Conservation (phyloP, 2,329 filamentous ascomycete species). For the Aspergillus awamori region DNA sequence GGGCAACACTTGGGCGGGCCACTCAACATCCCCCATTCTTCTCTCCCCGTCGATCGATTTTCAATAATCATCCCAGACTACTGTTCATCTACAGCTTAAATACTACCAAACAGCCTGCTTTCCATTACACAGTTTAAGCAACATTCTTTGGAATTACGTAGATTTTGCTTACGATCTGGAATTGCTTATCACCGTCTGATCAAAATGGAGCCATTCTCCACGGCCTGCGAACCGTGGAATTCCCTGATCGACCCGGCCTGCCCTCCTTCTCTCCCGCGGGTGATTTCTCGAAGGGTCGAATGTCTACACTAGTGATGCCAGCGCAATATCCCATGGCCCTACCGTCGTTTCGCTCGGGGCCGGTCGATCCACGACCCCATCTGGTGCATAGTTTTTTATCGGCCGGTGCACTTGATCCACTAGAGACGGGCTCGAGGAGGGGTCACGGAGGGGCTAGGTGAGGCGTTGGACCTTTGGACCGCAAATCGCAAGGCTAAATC, state of each 20-base stretch:
- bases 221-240: slow-evolving; percentile 7
- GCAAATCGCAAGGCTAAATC: neutral
- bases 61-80: slow-evolving; percentile 22
- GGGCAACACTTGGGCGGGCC: slow-evolving; percentile 5
- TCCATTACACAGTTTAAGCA: neutral
- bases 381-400: neutral
- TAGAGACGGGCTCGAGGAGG: neutral
- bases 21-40: slow-evolving; percentile 16
- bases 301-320: neutral
- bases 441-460: neutral
- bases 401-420: slow-evolving; percentile 3
- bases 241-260: neutral
- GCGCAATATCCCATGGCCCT: slow-evolving; percentile 1
- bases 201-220: neutral
- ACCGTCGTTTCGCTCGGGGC: neutral
- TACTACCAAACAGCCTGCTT: neutral
- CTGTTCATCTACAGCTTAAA: neutral
- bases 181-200: neutral
- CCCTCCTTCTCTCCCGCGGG: neutral
- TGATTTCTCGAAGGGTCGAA: neutral
- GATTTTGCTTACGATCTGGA: too few relatives aligned
- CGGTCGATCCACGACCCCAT: slow-evolving; percentile 3
- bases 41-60: slow-evolving; percentile 33
- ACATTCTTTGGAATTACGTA: neutral
- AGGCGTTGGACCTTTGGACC: neutral